Conservation (phyloP, 768 basidiomycete species). For the Amylocystis lapponica region DNA sequence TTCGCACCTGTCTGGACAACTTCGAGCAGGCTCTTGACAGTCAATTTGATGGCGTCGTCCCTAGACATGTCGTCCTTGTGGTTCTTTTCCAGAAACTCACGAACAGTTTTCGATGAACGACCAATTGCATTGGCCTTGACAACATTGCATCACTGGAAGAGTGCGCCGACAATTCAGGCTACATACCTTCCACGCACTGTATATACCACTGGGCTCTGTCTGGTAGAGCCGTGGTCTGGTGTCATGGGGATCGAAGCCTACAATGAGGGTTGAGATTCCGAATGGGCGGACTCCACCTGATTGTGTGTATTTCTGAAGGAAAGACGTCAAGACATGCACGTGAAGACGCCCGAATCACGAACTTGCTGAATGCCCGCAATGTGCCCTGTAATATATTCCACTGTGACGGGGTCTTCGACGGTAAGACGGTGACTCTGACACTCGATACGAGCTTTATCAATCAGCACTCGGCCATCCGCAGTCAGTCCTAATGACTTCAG, state of each 20-base stretch:
- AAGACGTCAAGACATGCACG: neutral
- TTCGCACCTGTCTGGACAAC: conserved; percentile 99
- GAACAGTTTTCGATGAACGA: conserved; percentile 95
- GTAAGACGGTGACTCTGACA: conserved; percentile 96
- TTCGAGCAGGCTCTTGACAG: conserved; percentile 92
- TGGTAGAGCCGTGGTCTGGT: conserved; percentile 84
- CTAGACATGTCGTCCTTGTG: conserved; percentile 86
- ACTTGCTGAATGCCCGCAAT: conserved; percentile 99
- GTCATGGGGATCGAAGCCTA: conserved; percentile 96
- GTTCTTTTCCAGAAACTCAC: conserved; percentile 98
- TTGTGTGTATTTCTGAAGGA: conserved; percentile 87
- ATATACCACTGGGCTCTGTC: conserved; percentile 97
- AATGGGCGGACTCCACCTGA: conserved; percentile 98
- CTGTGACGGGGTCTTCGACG: conserved; percentile 96
- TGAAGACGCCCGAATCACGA: conserved; percentile 7
- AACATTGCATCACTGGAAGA: neutral
- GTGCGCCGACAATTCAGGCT: conserved; percentile 5
- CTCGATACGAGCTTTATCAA: conserved; percentile 96
- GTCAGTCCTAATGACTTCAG: conserved; percentile 65
- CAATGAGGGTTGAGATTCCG: conserved; percentile 93
- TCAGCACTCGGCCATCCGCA: conserved; percentile 94
- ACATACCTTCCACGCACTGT: conserved; percentile 94
- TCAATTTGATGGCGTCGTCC: conserved; percentile 90
- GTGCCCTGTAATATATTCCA: conserved; percentile 97
- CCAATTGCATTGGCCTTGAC: conserved; percentile 93